Base-by-base conservation (phyloP, 2,329 filamentous ascomycete genomes). In the Penicillium fuscoglaucum region DNA sequence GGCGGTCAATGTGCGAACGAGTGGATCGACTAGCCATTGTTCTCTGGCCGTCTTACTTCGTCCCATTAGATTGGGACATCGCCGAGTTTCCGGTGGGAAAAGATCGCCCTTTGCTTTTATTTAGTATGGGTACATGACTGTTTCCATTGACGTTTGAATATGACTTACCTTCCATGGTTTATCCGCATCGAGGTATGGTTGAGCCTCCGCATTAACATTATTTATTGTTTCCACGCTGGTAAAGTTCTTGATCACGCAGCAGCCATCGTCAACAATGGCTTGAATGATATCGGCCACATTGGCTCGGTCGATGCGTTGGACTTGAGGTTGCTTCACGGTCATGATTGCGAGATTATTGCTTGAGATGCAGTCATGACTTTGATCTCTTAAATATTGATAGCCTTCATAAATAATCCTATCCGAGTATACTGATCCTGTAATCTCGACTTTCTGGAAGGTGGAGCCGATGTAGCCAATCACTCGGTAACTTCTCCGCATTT, bases 1-100 rank as follows among this genome's bases (percentile, higher is more conserved):
- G 12, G 48, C 39, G 6, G 65, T 65, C 1, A 70, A 40, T n/a
- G 59, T 54, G 12, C 52, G 58, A n/a, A 61, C 44, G 12, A 64
- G 56, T 5, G 10, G 28, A 21, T 47, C 45, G 28, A 47, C 45
- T 19, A 47, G 17, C 45, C 45, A 47, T 47, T 29, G 28, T 33
- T 47, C 45, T 35, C 45, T 19, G 28, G 45, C 45, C 35, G 45
- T 47, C 29, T 47, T 47, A 8, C 45, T 47, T 3, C 45, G 45
- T 2, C 45, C 45, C 4, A 33, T 19, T 0, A 47, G 45, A 21
- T 47, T 47, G 45, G 45, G 4, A 19, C 45, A 47, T 19, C 45
- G 28, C 8, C 45, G 45, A 21, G 45, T 47, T 33, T 47, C 45
- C 9, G 28, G 28, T 19, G 45, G 45, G 13, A 47, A 47, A 7